Evolutionary conservation across 2,329 filamentous ascomycete species (phyloP), one percentile per base, ranked within the genome.

Genomic region (Xylariales sp.): DNA sequence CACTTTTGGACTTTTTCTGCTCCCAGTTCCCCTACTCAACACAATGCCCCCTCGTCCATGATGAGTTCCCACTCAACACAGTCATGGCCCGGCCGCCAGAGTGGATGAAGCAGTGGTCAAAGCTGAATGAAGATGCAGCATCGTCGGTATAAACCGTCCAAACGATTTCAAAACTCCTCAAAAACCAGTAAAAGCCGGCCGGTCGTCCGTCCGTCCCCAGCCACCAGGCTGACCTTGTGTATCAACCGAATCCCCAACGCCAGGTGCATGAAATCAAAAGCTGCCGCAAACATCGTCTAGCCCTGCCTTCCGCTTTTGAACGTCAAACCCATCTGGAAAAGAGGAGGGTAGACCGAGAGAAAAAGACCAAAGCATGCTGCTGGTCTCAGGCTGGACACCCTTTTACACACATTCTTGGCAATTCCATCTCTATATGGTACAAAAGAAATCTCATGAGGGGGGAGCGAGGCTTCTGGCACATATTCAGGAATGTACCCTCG

Each of bases 371-470:
- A n/a, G n/a, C n/a, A n/a, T n/a, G n/a, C n/a, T n/a, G n/a, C n/a
- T n/a, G n/a, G n/a, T n/a, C n/a, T n/a, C n/a, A n/a, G n/a, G n/a
- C n/a, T n/a, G n/a, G n/a, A n/a, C n/a, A n/a, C n/a, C n/a, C n/a
- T n/a, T n/a, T n/a, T n/a, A n/a, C n/a, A n/a, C n/a, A n/a, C n/a
- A n/a, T n/a, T n/a, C 14, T 33, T 15, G 38, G 37, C 19, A 31
- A 8, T 33, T 32, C 51, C 46, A 44, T 58, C 54, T 56, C 57
- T 54, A 48, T 61, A 64, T 62, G 50, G 61, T 65, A 63, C 63
- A 65, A 53, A 52, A 52, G 45, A 39, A 38, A 38, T 38, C 45
- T 22, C 11, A 41, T 12, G 14, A 11, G 5, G 33, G 22, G 38
- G 37, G 11, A 25, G 38, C 24, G 41, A 41, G 7, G 50, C 31